Evolutionary conservation across 75 land plant species (phyloP), one percentile per base, ranked within the genome.

Genomic region (Selaginella moellendorffii): DNA sequence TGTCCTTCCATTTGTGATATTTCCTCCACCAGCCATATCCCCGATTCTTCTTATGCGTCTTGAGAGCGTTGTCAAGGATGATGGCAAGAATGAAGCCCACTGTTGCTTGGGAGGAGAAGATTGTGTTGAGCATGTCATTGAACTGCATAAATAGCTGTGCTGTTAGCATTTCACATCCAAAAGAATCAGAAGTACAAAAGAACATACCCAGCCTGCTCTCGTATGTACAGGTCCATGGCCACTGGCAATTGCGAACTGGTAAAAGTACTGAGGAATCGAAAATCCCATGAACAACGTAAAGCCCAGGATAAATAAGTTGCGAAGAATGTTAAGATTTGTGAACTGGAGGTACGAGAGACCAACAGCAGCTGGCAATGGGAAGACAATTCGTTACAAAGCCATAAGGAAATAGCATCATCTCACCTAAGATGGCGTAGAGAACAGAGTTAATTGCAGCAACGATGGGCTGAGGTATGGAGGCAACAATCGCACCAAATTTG

Each of bases 401-500:
- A n/a, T n/a, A n/a, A n/a, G n/a, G n/a, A n/a, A n/a, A n/a, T n/a
- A n/a, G n/a, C n/a, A n/a, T n/a, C n/a, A 31, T 10, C 23, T 14
- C 24, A 56, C 59, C 59, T 24, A 56, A 25, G 24, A 56, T 8
- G n/a, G 25, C 59, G n/a, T 56, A 56, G 9, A 56, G 59, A 56
- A 56, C 59, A 21, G 59, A 21, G n/a, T 56, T 56, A 2, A 85
- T 5, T 9, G 77, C 95, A 27, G 80, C 86, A 12, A 83, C 60
- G 29, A 92, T 78, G 30, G 97, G 86, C 65, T 72, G 18, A 0
- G 97, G 97, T 26, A 92, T 80, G 14, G 97, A 85, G 29, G 97
- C 97, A 71, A 88, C 65, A 71, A 92, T 51, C 23, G 93, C 92
- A 25, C 96, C 96, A 74, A 90, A 90, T 69, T 90, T 90, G 14